A percentile compares a stretch with the other conserved stretches of the same genome.
These are phyloP conservation scores for Cyclotella distinguenda DNA, from an alignment of 108 stramenopile genomes.

Conservation along the genomic window DNA sequence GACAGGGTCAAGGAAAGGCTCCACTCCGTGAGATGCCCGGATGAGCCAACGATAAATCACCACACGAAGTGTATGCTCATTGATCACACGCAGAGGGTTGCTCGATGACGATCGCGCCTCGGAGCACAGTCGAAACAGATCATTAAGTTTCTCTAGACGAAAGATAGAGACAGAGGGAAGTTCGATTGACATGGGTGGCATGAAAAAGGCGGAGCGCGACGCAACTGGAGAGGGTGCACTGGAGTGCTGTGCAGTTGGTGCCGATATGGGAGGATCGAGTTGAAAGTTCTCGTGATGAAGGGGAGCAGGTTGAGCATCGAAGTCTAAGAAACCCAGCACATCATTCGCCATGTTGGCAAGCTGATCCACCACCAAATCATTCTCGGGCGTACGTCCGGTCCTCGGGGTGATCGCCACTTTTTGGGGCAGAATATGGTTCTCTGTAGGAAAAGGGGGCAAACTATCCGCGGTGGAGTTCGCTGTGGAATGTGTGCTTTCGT, in stretches of 20 bases:
- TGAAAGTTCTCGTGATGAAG: slow-evolving; percentile 11
- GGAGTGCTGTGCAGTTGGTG: slow-evolving; percentile 1
- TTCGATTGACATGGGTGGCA: slow-evolving; percentile 33
- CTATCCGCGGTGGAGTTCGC: slow-evolving; percentile 36
- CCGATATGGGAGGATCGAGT: slow-evolving; percentile 22
- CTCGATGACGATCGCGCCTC: slow-evolving; percentile 42
- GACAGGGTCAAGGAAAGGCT: slow-evolving; percentile 69
- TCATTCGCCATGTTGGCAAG: slow-evolving; percentile 47
- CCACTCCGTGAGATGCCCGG: slow-evolving; percentile 71
- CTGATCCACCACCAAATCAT: slow-evolving; percentile 42
- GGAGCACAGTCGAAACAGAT: slow-evolving; percentile 63
- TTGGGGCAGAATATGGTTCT: neutral
- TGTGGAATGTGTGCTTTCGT: slow-evolving; percentile 36
- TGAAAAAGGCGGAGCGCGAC: slow-evolving; percentile 4
- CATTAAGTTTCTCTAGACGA: slow-evolving; percentile 72
- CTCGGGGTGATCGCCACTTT: slow-evolving; percentile 2
- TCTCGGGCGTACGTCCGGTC: neutral
- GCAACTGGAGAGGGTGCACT: slow-evolving; percentile 10
- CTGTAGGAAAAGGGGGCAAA: slow-evolving; percentile 31
- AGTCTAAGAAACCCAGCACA: slow-evolving; percentile 47
- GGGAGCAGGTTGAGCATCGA: slow-evolving; percentile 29
- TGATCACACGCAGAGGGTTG: slow-evolving; percentile 52
- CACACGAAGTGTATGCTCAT: slow-evolving; percentile 52
- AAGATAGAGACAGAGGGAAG: slow-evolving; percentile 55
- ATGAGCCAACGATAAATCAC: slow-evolving; percentile 84